Conservation (phyloP, 164 flowering plant species). For the Akebia trifoliata region DNA sequence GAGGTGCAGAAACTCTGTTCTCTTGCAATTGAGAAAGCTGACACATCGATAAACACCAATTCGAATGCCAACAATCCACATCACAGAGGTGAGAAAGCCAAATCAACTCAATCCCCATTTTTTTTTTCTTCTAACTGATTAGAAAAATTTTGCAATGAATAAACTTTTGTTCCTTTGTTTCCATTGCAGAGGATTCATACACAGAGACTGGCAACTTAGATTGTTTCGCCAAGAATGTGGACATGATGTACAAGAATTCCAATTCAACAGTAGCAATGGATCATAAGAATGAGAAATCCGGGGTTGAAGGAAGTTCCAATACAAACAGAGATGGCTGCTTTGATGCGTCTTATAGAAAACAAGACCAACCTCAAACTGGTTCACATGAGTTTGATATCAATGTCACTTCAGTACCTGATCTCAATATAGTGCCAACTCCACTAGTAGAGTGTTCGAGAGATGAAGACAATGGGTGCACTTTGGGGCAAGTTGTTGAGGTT, state of each 20-base stretch:
- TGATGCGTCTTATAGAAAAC: conserved; percentile 39
- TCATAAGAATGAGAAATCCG: conserved; percentile 31
- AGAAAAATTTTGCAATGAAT: conserved; percentile 21
- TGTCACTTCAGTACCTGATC: conserved; percentile 84
- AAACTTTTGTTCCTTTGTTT: conserved; percentile 14
- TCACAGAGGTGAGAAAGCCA: conserved; percentile 45
- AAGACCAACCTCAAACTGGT: conserved; percentile 33
- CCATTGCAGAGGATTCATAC: conserved; percentile 70
- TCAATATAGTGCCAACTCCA: conserved; percentile 79
- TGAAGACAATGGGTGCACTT: conserved; percentile 54
- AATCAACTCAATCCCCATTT: conserved; percentile 3
- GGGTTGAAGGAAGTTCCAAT: conserved; percentile 38
- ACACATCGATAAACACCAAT: conserved; percentile 47
- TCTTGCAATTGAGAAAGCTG: conserved; percentile 77
- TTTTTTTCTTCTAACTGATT: conserved; percentile 1
- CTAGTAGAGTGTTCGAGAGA: conserved; percentile 70
- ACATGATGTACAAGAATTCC: conserved; percentile 53
- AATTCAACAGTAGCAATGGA: conserved; percentile 18
- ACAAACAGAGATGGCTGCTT: conserved; percentile 36
- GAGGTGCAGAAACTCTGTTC: conserved; percentile 87
- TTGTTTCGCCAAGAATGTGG: conserved; percentile 86
- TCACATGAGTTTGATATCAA: conserved; percentile 73
- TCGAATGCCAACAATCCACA: conserved; percentile 28
- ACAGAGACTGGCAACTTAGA: conserved; percentile 80
- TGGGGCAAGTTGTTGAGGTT: conserved; percentile 46